Evolutionary conservation across 2,329 filamentous ascomycete species (phyloP).

Genomic region (Colletotrichum tabaci): DNA sequence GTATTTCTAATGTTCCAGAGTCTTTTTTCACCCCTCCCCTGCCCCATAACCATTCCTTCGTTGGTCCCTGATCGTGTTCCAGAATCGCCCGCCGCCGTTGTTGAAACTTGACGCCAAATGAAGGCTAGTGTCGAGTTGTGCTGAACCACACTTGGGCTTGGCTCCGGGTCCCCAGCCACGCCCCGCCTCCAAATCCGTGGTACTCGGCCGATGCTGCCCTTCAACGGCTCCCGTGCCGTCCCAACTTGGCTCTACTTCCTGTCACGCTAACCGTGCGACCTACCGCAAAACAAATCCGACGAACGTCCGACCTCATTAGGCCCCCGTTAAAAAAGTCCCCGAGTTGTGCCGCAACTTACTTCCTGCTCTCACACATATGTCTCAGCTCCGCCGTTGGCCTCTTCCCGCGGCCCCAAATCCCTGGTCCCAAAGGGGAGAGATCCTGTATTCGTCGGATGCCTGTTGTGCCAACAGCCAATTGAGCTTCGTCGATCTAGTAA

Average conservation of each 20-base stretch:
- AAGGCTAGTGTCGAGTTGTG: slow-evolving; percentile 18
- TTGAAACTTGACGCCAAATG: slow-evolving; percentile 29
- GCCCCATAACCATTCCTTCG: slow-evolving; percentile 16
- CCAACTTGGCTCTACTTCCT: slow-evolving; percentile 17
- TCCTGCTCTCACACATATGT: slow-evolving; percentile 8
- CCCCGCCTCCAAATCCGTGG: slow-evolving; percentile 22
- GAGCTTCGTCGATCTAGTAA: slow-evolving; percentile 1
- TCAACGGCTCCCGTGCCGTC: slow-evolving; percentile 19
- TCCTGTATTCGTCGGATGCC: neutral
- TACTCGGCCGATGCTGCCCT: slow-evolving; percentile 25
- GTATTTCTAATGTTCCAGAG: slow-evolving; percentile 2
- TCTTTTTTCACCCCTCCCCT: slow-evolving; percentile 18
- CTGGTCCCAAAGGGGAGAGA: neutral
- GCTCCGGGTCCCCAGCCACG: slow-evolving; percentile 32
- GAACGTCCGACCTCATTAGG: slow-evolving; percentile 18
- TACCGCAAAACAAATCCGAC: neutral
- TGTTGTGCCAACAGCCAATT: neutral
- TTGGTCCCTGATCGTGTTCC: slow-evolving; percentile 24
- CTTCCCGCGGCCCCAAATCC: slow-evolving; percentile 24
- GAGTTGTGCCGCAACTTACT: slow-evolving; percentile 10
- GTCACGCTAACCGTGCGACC: slow-evolving; percentile 21
- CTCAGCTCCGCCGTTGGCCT: slow-evolving; percentile 33
- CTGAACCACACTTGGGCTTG: slow-evolving; percentile 32
- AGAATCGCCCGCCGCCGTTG: slow-evolving; percentile 19
- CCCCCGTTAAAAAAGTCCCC: slow-evolving; percentile 7